phyloP scores from a whole-genome alignment of 371 early-diverging fungal species.

The Mortierella sp. region DNA sequence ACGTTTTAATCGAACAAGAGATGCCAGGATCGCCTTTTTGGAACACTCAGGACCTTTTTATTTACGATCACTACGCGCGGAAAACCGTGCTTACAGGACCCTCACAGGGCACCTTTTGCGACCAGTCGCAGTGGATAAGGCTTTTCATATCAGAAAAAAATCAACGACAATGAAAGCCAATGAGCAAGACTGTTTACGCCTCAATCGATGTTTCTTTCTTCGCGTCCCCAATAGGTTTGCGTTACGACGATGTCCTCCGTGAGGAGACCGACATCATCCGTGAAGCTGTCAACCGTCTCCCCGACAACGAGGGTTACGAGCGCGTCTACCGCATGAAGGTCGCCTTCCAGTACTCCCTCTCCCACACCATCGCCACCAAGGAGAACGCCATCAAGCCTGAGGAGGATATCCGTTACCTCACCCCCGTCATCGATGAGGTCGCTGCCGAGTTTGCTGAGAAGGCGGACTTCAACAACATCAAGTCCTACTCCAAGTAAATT shows the following conservation, averaged over 20 bases:
- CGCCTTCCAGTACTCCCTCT: slow-evolving; percentile 84
- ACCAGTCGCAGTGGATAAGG: not conserved
- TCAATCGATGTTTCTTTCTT: not conserved
- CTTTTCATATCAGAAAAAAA: not conserved
- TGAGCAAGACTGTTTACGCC: not conserved
- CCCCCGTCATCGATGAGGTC: slow-evolving; percentile 88
- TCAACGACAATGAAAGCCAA: not conserved
- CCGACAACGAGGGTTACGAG: slow-evolving; percentile 78
- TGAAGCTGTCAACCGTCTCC: slow-evolving; percentile 92
- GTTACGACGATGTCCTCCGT: slow-evolving; percentile 92
- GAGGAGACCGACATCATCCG: slow-evolving; percentile 89
- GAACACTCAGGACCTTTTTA: not conserved
- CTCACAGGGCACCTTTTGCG: not conserved
- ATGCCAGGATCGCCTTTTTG: not conserved
- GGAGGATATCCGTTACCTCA: slow-evolving; percentile 88
- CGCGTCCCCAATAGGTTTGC: slow-evolving; percentile 73
- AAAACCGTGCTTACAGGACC: not conserved
- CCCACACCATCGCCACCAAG: slow-evolving; percentile 80
- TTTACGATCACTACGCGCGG: not conserved
- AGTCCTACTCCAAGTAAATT: slow-evolving; percentile 31
- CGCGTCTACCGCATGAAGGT: slow-evolving; percentile 89
- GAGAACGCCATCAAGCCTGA: slow-evolving; percentile 84
- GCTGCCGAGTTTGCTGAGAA: slow-evolving; percentile 87
- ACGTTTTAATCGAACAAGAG: not conserved
- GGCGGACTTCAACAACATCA: slow-evolving; percentile 73